These are phyloP conservation scores for Fusarium oligoseptatum DNA, from an alignment of 2,329 filamentous ascomycete genomes.

Conservation along the genomic window DNA sequence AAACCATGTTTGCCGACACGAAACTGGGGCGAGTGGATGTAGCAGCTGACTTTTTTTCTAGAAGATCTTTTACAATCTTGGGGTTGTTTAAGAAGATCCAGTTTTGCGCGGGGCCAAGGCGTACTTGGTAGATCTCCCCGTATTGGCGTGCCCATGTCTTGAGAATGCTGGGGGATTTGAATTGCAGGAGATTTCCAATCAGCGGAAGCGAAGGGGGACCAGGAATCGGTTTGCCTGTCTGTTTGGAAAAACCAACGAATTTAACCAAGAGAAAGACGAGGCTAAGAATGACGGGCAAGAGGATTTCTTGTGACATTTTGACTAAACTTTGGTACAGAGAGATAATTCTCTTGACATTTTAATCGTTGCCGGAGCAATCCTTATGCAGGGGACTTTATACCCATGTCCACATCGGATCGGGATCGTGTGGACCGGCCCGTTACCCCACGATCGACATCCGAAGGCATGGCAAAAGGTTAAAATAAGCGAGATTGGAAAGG, in stretches of 20 bases:
- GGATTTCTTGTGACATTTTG: neutral
- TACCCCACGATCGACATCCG: too few species aligned
- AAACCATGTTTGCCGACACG: neutral
- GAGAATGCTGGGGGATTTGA: neutral
- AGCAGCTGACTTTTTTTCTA: neutral
- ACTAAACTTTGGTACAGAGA: neutral
- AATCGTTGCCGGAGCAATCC: too few species aligned
- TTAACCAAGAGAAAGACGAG: neutral
- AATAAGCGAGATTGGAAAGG: too few species aligned
- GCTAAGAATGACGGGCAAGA: neutral
- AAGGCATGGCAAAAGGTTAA: too few species aligned
- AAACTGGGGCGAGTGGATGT: neutral
- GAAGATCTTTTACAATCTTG: neutral
- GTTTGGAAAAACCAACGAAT: neutral
- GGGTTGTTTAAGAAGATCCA: neutral
- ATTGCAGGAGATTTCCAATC: neutral
- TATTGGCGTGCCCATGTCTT: neutral
- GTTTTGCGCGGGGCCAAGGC: neutral
- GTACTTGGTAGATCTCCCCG: neutral
- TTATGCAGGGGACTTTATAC: too few species aligned
- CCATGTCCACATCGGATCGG: too few species aligned
- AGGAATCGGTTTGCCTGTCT: neutral
- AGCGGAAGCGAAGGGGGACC: neutral
- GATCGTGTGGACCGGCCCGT: too few species aligned
- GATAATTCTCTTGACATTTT: neutral